Evolutionary conservation across 1,284 basidiomycete genomes (phyloP), one percentile per base, ranked within the genome.

Genomic region (Agaricales sp.): DNA sequence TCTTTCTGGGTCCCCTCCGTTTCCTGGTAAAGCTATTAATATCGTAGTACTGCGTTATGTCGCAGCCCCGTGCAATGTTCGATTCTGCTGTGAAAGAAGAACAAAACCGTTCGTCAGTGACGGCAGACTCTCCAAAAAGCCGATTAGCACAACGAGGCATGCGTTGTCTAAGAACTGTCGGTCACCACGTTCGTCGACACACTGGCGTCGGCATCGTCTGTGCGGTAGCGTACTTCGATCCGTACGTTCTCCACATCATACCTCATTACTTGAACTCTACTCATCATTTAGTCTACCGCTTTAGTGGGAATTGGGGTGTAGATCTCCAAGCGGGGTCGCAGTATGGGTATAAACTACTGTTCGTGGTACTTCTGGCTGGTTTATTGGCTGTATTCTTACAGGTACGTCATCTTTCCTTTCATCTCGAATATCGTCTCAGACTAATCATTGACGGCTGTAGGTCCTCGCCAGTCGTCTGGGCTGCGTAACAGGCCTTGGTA

Each of bases 301-400:
- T 49, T 52, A 82, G 80, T 12, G 82, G 82, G 25, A 86, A 86
- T 58, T 88, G 85, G 84, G 78, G 78, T 6, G 83, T 86, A 13
- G 84, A 87, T 61, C 65, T 87, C 16, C 76, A 82, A 60, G 84
- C 84, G 4, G 87, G 87, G 8, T 81, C 84, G 6, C 62, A 78
- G 53, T 89, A 76, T 61, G 92, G 92, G 0, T 95, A 93, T 70
- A 79, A 82, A 55, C 75, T 95, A 24, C 75, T 96, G 35, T 93
- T 94, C 60, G 75, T 95, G 46, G 82, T 96, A 11, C 73, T 96
- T 2, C 61, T 95, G 14, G 77, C 92, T 0, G 89, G 90, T 16
- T 58, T 93, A n/a, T 82, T 91, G 50, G 92, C 90, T 8, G 78
- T 87, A 1, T 75, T 87, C 50, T 70, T 91, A 19, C 87, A 90